phyloP scores from a whole-genome alignment of 1,139 yeast genomes.

The Debaryomyces fabryi region DNA sequence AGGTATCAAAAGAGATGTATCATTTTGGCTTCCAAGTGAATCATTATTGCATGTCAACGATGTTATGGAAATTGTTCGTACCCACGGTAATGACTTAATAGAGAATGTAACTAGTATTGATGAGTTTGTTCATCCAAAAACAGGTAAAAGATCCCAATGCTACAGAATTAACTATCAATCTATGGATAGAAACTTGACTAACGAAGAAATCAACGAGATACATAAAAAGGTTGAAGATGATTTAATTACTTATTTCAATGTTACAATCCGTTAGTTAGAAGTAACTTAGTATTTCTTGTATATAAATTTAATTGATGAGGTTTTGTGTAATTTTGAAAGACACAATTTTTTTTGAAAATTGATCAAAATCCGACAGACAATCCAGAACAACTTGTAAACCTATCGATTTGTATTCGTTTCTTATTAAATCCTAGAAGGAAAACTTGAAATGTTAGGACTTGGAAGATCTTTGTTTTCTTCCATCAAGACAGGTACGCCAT shows the following conservation, averaged over 20 bases:
- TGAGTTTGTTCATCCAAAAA: conserved; percentile 83
- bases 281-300: conserved; percentile 1
- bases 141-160: conserved; percentile 76
- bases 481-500: background rate
- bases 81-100: conserved; percentile 82
- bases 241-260: conserved; percentile 53
- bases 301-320: background rate
- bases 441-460: conserved; percentile 12
- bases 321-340: conserved; percentile 6
- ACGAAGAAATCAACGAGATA: conserved; percentile 72
- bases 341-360: background rate
- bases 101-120: conserved; percentile 84
- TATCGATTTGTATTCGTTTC: background rate
- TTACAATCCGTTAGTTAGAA: conserved; percentile 57
- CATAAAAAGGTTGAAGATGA: conserved; percentile 65
- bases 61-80: conserved; percentile 89
- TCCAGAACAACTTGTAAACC: background rate
- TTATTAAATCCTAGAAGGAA: background rate
- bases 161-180: conserved; percentile 91
- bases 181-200: conserved; percentile 90
- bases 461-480: conserved; percentile 11
- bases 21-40: conserved; percentile 78
- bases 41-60: conserved; percentile 75
- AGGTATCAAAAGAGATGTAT: conserved; percentile 80
- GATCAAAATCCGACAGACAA: background rate